These are phyloP conservation scores for Canariomyces notabilis DNA, from an alignment of 2,329 filamentous ascomycete genomes.

Conservation along the genomic window DNA sequence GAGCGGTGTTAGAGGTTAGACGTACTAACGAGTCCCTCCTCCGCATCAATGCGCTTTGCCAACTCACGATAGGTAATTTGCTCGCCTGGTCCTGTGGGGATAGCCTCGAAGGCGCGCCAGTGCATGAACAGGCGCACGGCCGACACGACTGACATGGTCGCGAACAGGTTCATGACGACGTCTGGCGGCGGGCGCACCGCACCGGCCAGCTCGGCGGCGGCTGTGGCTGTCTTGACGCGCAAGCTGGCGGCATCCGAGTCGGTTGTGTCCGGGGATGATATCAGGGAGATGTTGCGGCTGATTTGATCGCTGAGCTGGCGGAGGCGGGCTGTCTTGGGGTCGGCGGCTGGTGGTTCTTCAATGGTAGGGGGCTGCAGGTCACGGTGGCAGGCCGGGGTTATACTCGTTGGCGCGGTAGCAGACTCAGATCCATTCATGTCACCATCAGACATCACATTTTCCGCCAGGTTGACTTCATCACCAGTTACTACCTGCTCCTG, in stretches of 20 bases:
- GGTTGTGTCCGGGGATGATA: neutral
- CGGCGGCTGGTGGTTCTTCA: neutral
- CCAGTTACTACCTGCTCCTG: too few species aligned
- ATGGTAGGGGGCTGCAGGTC: neutral
- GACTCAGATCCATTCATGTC: neutral
- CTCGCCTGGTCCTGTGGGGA: conserved; percentile 16
- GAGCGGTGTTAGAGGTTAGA: neutral
- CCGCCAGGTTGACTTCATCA: neutral
- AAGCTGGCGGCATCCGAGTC: conserved; percentile 6
- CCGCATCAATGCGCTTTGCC: conserved; percentile 13
- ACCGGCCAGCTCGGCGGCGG: conserved; percentile 16
- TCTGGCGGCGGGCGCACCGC: conserved; percentile 19
- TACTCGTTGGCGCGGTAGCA: neutral
- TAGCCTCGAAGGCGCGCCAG: conserved; percentile 25
- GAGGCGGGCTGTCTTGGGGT: conserved; percentile 3
- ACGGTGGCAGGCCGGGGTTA: neutral
- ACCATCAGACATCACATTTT: neutral
- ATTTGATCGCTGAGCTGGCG: conserved; percentile 11
- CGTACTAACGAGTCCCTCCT: conserved; percentile 19
- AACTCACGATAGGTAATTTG: conserved; percentile 21
- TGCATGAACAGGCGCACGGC: conserved; percentile 23
- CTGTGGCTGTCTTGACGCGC: conserved; percentile 13
- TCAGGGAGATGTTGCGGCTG: conserved; percentile 6
- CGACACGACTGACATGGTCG: conserved; percentile 22
- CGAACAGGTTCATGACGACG: conserved; percentile 22